Evolutionary conservation across 2,329 filamentous ascomycete genomes (phyloP), one percentile per base, ranked within the genome.

Genomic region (Sclerotinia borealis): DNA sequence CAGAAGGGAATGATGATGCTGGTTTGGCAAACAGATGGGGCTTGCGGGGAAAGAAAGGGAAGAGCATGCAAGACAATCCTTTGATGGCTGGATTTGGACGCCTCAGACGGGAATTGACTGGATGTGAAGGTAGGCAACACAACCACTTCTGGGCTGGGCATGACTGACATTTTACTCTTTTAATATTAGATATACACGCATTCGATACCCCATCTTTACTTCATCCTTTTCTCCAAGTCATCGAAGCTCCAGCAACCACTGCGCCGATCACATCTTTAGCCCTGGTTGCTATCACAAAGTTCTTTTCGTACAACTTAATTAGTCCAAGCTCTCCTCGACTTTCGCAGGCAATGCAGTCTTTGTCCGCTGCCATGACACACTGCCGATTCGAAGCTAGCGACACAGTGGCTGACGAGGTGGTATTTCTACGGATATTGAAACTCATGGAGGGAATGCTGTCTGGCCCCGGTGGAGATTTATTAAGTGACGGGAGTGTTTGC

Each of bases 401-500:
- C 75, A 92, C 92, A 22, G 88, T 93, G 0, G 92, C 96, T 66
- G 95, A 97, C 73, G 95, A 99, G 76, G 92, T 98, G 60, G 96
- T 99, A 17, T 83, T 98, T 61, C 80, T 98, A 63, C 89, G 96
- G 78, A 98, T 99, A 71, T 77, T 99, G 65, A 95, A 96, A 74
- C 83, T 99, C 52, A 99, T 99, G 95, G 95, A 99, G 77, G 91
- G 92, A 72, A 97, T 99, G 90, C 88, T 99, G 71, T 96, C 93
- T 19, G 91, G 95, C 0, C 91, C 93, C 0, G 92, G 93, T 36
- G 95, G 95, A 43, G 89, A 96, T 68, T 85, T 98, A 13, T 80
- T 99, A n/a, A 96, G 93, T 64, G 95, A 99, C 72, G 93, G 98
- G 78, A 98, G 93, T 73, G 92, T 99, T 13, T 99, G 96, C 75